A percentile compares a stretch with the other conserved stretches of the same genome.
phyloP scores from a whole-genome alignment of 306 rosid species.

The Begonia masoniana region DNA sequence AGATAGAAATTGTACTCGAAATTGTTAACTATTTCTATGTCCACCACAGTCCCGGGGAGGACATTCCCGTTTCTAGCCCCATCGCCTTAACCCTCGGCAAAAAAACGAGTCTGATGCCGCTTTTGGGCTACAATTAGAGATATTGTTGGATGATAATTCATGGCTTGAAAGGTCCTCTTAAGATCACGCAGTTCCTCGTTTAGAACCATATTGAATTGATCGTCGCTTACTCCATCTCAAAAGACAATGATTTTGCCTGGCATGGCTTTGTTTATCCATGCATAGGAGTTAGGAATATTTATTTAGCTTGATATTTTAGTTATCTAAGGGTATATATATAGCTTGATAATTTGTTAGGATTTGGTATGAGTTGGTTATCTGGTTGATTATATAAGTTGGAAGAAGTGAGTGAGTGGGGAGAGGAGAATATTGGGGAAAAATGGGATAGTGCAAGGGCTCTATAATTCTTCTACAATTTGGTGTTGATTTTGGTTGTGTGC shows the following conservation, averaged over 20 bases:
- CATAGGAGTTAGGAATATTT: slow-evolving; percentile 29
- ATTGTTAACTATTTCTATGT: slow-evolving; percentile 46
- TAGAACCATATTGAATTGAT: slow-evolving; percentile 79
- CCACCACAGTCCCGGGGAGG: slow-evolving; percentile 66
- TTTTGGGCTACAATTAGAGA: slow-evolving; percentile 71
- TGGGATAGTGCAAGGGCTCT: too few species aligned
- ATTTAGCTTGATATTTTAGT: too few species aligned
- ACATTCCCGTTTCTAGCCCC: slow-evolving; percentile 35
- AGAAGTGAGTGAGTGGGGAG: too few species aligned
- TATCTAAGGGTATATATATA: too few species aligned
- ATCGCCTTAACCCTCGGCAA: slow-evolving; percentile 27
- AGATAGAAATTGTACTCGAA: slow-evolving; percentile 72
- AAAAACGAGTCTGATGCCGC: slow-evolving; percentile 62
- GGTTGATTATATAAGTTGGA: too few species aligned
- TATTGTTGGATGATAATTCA: slow-evolving; percentile 35
- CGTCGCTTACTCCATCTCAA: slow-evolving; percentile 76
- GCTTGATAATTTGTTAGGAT: too few species aligned
- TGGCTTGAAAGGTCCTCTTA: slow-evolving; percentile 21
- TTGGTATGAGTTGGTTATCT: too few species aligned
- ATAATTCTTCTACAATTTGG: too few species aligned
- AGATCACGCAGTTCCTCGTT: slow-evolving; percentile 56
- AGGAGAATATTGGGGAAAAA: too few species aligned
- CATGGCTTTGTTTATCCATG: slow-evolving; percentile 24
- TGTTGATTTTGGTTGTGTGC: too few species aligned
- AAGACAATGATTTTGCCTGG: slow-evolving; percentile 52